Evolutionary conservation across 176 grass and related monocot genomes (phyloP).

Genomic region (Rhynchospora breviuscula): DNA sequence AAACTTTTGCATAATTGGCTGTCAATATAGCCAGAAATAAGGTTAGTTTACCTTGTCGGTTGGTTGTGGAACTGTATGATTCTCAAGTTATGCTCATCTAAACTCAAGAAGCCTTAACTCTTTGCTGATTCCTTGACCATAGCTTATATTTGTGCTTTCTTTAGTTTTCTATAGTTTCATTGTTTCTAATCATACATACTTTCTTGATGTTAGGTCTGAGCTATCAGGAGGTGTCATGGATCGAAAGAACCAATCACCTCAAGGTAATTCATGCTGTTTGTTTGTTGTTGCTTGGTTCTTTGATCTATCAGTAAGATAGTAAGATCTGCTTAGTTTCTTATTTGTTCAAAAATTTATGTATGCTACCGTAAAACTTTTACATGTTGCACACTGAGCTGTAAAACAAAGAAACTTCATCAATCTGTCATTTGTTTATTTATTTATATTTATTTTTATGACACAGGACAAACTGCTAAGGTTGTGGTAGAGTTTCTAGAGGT

Average conservation of each 20-base stretch:
- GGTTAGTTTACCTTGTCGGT: not conserved
- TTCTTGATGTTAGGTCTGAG: constrained; percentile 1
- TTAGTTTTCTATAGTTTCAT: not conserved
- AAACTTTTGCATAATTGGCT: constrained; percentile 14
- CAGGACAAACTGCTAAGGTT: constrained; percentile 72
- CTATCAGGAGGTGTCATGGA: constrained; percentile 39
- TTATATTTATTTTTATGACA: constrained; percentile 3
- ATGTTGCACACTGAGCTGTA: not conserved
- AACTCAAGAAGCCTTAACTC: not conserved
- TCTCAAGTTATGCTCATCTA: not conserved
- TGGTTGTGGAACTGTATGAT: not conserved
- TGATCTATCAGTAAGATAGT: not conserved
- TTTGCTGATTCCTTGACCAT: not conserved
- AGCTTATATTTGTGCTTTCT: not conserved
- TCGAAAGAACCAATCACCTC: constrained; percentile 67
- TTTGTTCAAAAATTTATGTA: not conserved
- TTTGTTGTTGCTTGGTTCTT: constrained; percentile 20
- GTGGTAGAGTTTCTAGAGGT: constrained; percentile 90
- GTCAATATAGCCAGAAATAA: not conserved
- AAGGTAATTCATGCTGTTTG: constrained; percentile 38
- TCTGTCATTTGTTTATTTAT: not conserved
- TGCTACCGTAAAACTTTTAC: not conserved
- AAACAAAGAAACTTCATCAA: not conserved
- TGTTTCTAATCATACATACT: not conserved
- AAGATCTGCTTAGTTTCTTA: not conserved